phyloP scores from a whole-genome alignment of 495 filamentous ascomycete species.

The Neurospora sp. region DNA sequence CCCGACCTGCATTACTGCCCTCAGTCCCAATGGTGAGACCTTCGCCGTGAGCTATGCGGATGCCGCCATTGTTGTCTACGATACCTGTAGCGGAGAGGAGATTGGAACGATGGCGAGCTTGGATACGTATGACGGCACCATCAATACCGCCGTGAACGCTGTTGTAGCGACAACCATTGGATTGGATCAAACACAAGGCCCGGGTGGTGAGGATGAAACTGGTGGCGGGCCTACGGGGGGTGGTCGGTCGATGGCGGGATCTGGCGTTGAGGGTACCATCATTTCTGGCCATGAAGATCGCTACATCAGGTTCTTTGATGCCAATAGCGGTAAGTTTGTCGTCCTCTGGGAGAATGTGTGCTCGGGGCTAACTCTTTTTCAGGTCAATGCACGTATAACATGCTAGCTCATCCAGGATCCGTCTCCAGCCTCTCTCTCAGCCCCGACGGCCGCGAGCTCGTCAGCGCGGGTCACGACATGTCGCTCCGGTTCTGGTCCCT shows the following conservation, averaged over 20 bases:
- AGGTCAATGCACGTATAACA: conserved; percentile 99
- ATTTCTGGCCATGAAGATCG: conserved; percentile 94
- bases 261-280: conserved; percentile 80
- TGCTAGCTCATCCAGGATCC: conserved; percentile 89
- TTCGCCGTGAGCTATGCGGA: conserved; percentile 92
- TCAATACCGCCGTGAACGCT: conserved; percentile 74
- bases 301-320: conserved; percentile 94
- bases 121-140: conserved; percentile 85
- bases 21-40: conserved; percentile 75
- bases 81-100: conserved; percentile 85
- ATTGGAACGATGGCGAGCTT: conserved; percentile 82
- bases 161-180: conserved; percentile 82
- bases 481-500: conserved; percentile 95
- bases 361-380: conserved; percentile 21
- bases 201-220: conserved; percentile 42
- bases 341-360: not conserved
- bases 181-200: conserved; percentile 53
- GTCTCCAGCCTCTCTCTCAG: conserved; percentile 85
- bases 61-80: conserved; percentile 80
- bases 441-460: conserved; percentile 86
- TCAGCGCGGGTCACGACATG: conserved; percentile 92
- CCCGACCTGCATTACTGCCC: conserved; percentile 83
- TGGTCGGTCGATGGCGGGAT: conserved; percentile 44
- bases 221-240: conserved; percentile 71
- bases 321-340: conserved; percentile 78